These are phyloP conservation scores for Xylogone sp. DNA, from an alignment of 2,329 filamentous ascomycete genomes.

Conservation along the genomic window DNA sequence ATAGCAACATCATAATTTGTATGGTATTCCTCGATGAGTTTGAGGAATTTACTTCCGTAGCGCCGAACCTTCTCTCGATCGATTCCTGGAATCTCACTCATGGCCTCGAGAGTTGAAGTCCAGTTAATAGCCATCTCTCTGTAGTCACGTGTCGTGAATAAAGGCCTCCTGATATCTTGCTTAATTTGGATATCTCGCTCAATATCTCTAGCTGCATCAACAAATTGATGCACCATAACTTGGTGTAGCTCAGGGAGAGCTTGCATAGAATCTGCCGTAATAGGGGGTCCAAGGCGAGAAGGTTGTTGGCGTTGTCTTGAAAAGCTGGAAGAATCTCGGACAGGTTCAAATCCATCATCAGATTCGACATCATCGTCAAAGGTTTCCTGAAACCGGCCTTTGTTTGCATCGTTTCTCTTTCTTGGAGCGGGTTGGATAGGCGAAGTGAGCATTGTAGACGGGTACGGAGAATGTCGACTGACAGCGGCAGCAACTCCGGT, in stretches of 20 bases:
- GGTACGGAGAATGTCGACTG: conserved; percentile 39
- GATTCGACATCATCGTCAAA: conserved; percentile 24
- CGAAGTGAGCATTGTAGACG: conserved; percentile 67
- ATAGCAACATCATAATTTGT: conserved; percentile 48
- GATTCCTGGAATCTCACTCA: conserved; percentile 62
- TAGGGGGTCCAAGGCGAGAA: conserved; percentile 50
- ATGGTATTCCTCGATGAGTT: conserved; percentile 49
- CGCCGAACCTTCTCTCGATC: conserved; percentile 56
- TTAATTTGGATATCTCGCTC: conserved; percentile 60
- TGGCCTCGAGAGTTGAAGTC: conserved; percentile 57
- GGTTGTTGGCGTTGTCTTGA: conserved; percentile 25
- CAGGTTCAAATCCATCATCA: conserved; percentile 21
- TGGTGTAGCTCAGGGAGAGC: conserved; percentile 56
- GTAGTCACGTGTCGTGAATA: conserved; percentile 68
- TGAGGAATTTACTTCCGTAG: conserved; percentile 59
- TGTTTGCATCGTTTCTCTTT: conserved; percentile 23
- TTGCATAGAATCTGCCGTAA: conserved; percentile 51
- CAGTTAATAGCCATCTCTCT: conserved; percentile 70
- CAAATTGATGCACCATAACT: conserved; percentile 61
- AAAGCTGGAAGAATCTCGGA: conserved; percentile 39
- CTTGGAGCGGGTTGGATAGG: conserved; percentile 47
- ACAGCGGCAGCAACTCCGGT: conserved; percentile 25
- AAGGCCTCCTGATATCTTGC: conserved; percentile 49
- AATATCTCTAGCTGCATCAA: conserved; percentile 54
- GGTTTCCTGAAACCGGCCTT: conserved; percentile 33